Percentiles rank a stretch among this genome's conserved stretches.
Conservation (phyloP, 2,329 filamentous ascomycete species). For the Thielaviopsis musarum region DNA sequence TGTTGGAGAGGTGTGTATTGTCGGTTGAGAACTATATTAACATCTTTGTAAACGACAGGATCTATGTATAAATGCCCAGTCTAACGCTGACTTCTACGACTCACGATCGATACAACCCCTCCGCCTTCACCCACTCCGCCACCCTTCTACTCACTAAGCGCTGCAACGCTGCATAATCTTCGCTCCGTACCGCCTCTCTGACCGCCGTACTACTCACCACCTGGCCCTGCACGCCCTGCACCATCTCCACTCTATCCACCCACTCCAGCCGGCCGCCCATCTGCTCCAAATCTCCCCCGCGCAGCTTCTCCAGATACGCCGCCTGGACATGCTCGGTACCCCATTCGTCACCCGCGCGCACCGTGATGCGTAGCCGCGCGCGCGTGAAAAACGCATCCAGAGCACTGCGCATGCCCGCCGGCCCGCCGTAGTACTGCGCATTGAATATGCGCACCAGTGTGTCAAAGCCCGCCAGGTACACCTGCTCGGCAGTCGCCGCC, state of each 20-base stretch:
- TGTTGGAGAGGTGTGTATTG: neutral
- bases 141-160: constrained; percentile 41
- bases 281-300: constrained; percentile 12
- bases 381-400: constrained; percentile 47
- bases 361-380: constrained; percentile 45
- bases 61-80: no score
- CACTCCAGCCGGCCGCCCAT: constrained; percentile 25
- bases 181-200: constrained; percentile 20
- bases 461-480: constrained; percentile 61
- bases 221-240: constrained; percentile 25
- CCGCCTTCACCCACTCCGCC: constrained; percentile 36
- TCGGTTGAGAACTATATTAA: neutral
- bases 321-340: constrained; percentile 28
- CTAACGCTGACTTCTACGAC: constrained; percentile 18
- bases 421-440: constrained; percentile 47
- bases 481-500: no score
- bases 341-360: constrained; percentile 44
- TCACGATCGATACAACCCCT: constrained; percentile 35
- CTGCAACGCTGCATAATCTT: constrained; percentile 30
- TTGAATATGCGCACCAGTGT: constrained; percentile 57
- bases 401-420: constrained; percentile 17
- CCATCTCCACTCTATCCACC: constrained; percentile 42
- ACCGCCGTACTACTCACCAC: constrained; percentile 45
- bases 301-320: constrained; percentile 36
- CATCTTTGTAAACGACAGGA: constrained; percentile 3